These are phyloP conservation scores for Sophora flavescens DNA, from an alignment of 306 rosid genomes.

Conservation along the genomic window DNA sequence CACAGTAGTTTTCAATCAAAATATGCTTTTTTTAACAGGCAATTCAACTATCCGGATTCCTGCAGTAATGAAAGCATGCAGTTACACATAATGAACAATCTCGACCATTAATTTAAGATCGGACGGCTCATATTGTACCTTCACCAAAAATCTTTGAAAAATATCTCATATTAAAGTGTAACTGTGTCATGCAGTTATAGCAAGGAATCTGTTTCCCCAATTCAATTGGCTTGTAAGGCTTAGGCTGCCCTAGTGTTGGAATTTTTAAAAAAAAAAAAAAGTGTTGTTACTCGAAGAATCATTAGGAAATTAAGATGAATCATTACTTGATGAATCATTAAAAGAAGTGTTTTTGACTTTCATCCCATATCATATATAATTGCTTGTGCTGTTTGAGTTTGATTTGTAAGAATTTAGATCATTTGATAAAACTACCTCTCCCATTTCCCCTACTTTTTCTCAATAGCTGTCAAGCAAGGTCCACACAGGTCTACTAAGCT, in stretches of 20 bases:
- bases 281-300: neutral
- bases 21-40: neutral
- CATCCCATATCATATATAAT: neutral
- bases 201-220: no score
- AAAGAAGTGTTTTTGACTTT: neutral
- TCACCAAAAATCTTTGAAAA: no score
- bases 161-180: no score
- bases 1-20: neutral
- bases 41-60: no score
- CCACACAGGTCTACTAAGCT: slow-evolving; percentile 67
- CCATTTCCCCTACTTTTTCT: neutral
- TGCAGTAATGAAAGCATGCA: no score
- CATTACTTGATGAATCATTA: neutral
- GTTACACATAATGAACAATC: no score
- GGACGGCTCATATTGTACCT: no score
- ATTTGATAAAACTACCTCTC: neutral
- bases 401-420: slow-evolving; percentile 1
- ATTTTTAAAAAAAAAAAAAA: no score
- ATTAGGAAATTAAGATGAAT: neutral
- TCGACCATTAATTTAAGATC: no score
- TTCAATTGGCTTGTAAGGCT: no score
- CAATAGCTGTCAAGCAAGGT: slow-evolving; percentile 67
- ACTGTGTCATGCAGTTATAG: no score
- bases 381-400: neutral
- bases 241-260: no score